These are phyloP conservation scores for Nasturtium officinale DNA, from an alignment of 345 rosid genomes.

Conservation along the genomic window DNA sequence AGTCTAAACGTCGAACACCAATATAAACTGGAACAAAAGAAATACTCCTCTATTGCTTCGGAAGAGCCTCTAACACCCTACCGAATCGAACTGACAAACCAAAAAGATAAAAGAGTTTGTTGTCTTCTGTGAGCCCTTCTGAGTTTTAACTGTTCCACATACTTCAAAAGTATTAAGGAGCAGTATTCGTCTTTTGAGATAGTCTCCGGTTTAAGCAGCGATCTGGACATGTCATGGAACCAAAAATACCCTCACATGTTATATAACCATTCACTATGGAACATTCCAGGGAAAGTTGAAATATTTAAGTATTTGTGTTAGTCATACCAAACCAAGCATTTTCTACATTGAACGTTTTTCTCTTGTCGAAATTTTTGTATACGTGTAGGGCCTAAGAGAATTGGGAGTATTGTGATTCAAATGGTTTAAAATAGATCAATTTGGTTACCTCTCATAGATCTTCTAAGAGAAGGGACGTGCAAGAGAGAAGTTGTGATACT, in stretches of 20 bases:
- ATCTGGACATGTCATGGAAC: conserved; percentile 25
- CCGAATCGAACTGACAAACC: background rate
- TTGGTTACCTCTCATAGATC: conserved; percentile 51
- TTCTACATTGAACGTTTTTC: background rate
- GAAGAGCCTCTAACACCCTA: background rate
- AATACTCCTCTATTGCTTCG: background rate
- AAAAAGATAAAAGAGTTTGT: conserved; percentile 2
- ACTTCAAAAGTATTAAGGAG: background rate
- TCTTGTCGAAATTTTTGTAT: background rate
- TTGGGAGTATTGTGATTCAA: background rate
- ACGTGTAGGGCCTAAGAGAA: background rate
- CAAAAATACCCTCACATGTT: conserved; percentile 8
- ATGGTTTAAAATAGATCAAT: conserved; percentile 1
- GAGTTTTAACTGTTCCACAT: background rate
- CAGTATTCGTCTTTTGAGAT: background rate
- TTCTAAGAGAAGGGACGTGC: conserved; percentile 71
- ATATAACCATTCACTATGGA: background rate
- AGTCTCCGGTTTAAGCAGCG: background rate
- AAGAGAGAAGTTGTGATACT: conserved; percentile 71
- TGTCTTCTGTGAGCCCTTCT: conserved; percentile 2
- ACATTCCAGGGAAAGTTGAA: background rate
- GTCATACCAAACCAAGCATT: conserved; percentile 7
- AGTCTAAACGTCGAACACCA: background rate
- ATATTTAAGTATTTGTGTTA: background rate
- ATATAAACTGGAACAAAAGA: background rate